Percentiles rank a stretch among this genome's conserved stretches.
Conservation (phyloP, 805 yeast genomes). For the Kuraishia cidri region DNA sequence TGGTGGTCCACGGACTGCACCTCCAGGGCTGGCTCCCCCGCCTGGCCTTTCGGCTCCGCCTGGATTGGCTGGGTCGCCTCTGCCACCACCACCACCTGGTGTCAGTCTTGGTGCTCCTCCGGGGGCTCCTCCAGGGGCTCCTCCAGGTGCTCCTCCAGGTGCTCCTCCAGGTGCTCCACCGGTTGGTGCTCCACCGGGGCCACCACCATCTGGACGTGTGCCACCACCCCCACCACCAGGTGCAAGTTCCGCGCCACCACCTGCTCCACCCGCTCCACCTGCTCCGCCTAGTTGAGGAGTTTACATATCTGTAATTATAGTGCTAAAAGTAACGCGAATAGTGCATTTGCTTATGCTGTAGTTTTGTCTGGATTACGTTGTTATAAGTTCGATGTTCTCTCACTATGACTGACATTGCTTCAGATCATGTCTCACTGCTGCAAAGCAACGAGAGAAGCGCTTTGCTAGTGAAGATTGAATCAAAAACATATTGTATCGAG, state of each 20-base stretch:
- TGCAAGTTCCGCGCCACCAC: slow-evolving; percentile 11
- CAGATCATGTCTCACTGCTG: no score
- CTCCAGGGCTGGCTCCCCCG: slow-evolving; percentile 18
- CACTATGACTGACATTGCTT: no score
- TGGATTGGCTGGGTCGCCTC: slow-evolving; percentile 5
- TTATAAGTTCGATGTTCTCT: no score
- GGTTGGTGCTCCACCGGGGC: slow-evolving; percentile 7
- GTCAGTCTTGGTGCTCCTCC: slow-evolving; percentile 4
- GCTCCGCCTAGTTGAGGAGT: no score
- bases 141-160: slow-evolving; percentile 14
- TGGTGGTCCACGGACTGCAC: no score
- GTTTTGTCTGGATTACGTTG: no score
- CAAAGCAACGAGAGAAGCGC: no score
- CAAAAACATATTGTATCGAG: slow-evolving; percentile 15
- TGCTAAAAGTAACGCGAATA: no score
- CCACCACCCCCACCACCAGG: slow-evolving; percentile 13
- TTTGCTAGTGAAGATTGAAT: slow-evolving; percentile 6
- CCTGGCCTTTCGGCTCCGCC: slow-evolving; percentile 11
- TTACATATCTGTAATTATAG: no score
- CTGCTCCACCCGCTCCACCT: no score
- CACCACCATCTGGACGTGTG: slow-evolving; percentile 11
- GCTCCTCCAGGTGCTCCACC: slow-evolving; percentile 16
- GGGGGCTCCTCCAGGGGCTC: slow-evolving; percentile 13
- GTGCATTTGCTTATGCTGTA: no score
- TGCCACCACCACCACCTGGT: slow-evolving; percentile 12